phyloP scores from a whole-genome alignment of 306 rosid species.

The peach (Prunus persica) region Prunus_persica_NCBIv2 NC_034012.1:1762001-1762500 shows the following conservation, averaged over 20 bases:
- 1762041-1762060: conserved; percentile 77
- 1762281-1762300: conserved; percentile 62
- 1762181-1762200: conserved; percentile 81
- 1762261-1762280: conserved; percentile 93
- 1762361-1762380: conserved; percentile 44
- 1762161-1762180: conserved; percentile 73
- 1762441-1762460: conserved; percentile 53
- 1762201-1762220: conserved; percentile 82
- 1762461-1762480: conserved; percentile 4
- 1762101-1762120: conserved; percentile 75
- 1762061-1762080: conserved; percentile 66
- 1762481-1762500: conserved; percentile 6
- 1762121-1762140: conserved; percentile 81
- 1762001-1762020: conserved; percentile 91
- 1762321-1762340: conserved; percentile 75
- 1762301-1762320: conserved; percentile 53
- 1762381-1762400: conserved; percentile 68
- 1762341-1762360: conserved; percentile 71
- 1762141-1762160: conserved; percentile 75
- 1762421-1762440: conserved; percentile 78
- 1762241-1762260: conserved; percentile 62
- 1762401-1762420: conserved; percentile 81
- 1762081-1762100: conserved; percentile 73
- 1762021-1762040: conserved; percentile 71
- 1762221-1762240: conserved; percentile 64